These are phyloP conservation scores for Aspergillus olivimuriae DNA, from an alignment of 495 filamentous ascomycete species.

Conservation along the genomic window DNA sequence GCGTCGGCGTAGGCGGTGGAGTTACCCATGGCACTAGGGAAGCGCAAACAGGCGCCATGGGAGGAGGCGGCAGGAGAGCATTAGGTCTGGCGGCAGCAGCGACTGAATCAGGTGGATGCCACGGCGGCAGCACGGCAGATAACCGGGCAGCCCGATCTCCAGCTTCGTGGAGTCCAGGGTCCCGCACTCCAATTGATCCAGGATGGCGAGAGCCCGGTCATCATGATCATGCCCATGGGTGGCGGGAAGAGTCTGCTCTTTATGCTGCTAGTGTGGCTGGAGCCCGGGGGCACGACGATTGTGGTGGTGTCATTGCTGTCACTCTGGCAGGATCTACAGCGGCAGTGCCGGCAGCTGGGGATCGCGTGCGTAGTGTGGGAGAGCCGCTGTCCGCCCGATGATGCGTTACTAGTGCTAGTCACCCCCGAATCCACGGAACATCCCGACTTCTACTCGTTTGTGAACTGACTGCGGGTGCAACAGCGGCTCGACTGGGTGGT, in stretches of 20 bases:
- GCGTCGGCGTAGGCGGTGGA: background rate
- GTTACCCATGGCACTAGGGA: background rate
- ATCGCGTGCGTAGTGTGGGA: slow-evolving; percentile 4
- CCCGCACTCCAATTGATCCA: background rate
- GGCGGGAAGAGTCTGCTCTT: slow-evolving; percentile 20
- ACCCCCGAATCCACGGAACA: slow-evolving; percentile 11
- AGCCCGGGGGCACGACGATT: background rate
- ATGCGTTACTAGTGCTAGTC: slow-evolving; percentile 15
- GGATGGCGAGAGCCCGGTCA: background rate
- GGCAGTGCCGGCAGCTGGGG: slow-evolving; percentile 2
- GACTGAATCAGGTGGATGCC: background rate
- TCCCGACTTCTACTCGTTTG: slow-evolving; percentile 9
- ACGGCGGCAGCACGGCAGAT: background rate
- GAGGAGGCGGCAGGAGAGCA: background rate
- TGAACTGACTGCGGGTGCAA: slow-evolving; percentile 10
- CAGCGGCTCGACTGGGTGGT: slow-evolving; percentile 12
- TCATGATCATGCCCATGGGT: slow-evolving; percentile 12
- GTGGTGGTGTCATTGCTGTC: slow-evolving; percentile 10
- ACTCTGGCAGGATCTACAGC: slow-evolving; percentile 10
- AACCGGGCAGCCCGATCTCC: no score
- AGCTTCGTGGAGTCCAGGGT: background rate
- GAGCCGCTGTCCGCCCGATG: slow-evolving; percentile 9
- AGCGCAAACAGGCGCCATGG: background rate
- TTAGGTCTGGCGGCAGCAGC: background rate
- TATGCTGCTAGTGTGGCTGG: slow-evolving; percentile 14